Evolutionary conservation across 78 protist species (phyloP).

Genomic region (Planoprotostelium fungivorum): DNA sequence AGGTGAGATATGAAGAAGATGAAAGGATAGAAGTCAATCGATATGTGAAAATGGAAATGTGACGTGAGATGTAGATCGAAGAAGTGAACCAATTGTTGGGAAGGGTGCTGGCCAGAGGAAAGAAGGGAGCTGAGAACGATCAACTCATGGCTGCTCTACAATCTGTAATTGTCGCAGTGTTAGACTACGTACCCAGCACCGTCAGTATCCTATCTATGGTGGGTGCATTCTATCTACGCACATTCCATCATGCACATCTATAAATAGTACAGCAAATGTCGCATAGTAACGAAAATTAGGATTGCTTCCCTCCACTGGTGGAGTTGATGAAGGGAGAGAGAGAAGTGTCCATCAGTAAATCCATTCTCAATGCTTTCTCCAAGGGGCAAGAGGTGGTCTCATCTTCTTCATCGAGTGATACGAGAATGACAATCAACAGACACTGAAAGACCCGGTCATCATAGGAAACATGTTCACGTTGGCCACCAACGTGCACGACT

Average conservation of each 20-base stretch:
- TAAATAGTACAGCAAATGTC: not conserved
- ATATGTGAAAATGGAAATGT: too few relatives aligned
- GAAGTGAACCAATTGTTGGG: slow-evolving; percentile 59
- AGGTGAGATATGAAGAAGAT: not conserved
- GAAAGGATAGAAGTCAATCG: too few relatives aligned
- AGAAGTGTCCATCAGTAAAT: slow-evolving; percentile 49
- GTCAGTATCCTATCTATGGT: not conserved
- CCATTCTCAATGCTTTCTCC: slow-evolving; percentile 55
- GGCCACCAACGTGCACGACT: slow-evolving; percentile 72
- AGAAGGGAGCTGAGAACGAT: not conserved
- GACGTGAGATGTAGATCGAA: slow-evolving; percentile 3
- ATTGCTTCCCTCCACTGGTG: slow-evolving; percentile 66
- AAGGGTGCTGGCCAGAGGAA: slow-evolving; percentile 44
- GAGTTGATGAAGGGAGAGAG: slow-evolving; percentile 73
- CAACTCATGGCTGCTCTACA: not conserved
- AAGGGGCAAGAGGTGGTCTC: not conserved
- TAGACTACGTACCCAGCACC: not conserved
- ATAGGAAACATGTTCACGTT: slow-evolving; percentile 58
- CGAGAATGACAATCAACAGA: not conserved
- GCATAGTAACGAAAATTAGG: slow-evolving; percentile 5
- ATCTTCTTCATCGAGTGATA: not conserved
- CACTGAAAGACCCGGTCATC: slow-evolving; percentile 43
- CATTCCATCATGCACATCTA: too few relatives aligned
- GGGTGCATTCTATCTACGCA: too few relatives aligned
- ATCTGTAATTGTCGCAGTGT: not conserved